Percentiles rank a stretch among this genome's conserved stretches.
phyloP scores from a whole-genome alignment of 352 stramenopile species.

The Phytophthora crassamura region DNA sequence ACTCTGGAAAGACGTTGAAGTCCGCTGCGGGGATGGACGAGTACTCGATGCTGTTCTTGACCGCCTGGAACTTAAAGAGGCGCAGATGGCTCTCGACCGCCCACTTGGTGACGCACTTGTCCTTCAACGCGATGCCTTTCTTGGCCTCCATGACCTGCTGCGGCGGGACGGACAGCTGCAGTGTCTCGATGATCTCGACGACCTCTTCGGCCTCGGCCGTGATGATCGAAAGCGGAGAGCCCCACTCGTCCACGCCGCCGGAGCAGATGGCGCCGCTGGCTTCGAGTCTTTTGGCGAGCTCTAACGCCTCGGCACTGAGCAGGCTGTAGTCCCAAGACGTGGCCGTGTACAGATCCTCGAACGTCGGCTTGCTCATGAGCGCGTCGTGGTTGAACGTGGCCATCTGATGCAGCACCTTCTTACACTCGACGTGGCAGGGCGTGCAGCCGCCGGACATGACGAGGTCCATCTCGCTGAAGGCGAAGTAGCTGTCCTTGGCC shows the following conservation, averaged over 20 bases:
- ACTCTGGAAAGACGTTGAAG: conserved; percentile 38
- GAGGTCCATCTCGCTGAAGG: conserved; percentile 31
- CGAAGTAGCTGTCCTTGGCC: conserved; percentile 37
- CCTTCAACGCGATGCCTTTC: conserved; percentile 20
- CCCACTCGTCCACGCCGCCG: conserved; percentile 1
- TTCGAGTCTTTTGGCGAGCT: conserved; percentile 20
- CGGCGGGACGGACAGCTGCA: conserved; percentile 9
- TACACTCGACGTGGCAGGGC: conserved; percentile 22
- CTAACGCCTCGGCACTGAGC: conserved; percentile 8
- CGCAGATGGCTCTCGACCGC: conserved; percentile 23
- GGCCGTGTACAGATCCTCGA: conserved; percentile 27
- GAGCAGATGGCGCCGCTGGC: conserved; percentile 6
- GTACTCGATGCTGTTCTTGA: conserved; percentile 37
- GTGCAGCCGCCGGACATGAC: conserved; percentile 37
- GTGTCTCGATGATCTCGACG: neutral
- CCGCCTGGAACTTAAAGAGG: conserved; percentile 36
- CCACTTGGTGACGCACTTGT: conserved; percentile 34
- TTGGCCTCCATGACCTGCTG: conserved; percentile 21
- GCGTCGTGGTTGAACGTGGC: conserved; percentile 26
- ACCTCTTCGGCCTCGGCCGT: neutral
- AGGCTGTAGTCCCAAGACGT: conserved; percentile 27
- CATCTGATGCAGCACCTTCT: conserved; percentile 31
- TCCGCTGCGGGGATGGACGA: conserved; percentile 38
- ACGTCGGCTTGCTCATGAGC: conserved; percentile 35
- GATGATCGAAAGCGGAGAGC: neutral